Evolutionary conservation across 345 rosid species (phyloP).

Genomic region (Bruguiera sexangula): DNA sequence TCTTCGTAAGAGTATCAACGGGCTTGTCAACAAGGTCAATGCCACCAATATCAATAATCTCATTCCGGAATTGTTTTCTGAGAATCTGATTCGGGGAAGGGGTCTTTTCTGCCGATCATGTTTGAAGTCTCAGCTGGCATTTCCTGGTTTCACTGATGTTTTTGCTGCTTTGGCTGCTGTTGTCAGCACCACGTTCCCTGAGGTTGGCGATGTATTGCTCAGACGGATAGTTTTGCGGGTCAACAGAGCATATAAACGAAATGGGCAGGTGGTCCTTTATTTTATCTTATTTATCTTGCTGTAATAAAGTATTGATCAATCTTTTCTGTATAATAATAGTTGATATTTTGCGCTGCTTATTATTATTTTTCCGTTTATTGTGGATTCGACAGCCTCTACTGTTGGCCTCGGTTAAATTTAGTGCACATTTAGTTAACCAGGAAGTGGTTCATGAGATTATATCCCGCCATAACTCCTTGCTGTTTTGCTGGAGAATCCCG

Average conservation of each 20-base stretch:
- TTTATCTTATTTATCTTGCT: not conserved
- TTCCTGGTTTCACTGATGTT: slow-evolving; percentile 83
- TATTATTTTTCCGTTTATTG: slow-evolving; percentile 1
- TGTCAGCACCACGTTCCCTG: slow-evolving; percentile 78
- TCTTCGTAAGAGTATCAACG: slow-evolving; percentile 85
- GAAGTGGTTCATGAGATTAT: slow-evolving; percentile 81
- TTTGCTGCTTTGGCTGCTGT: slow-evolving; percentile 85
- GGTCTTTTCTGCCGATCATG: slow-evolving; percentile 87
- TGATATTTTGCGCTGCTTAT: too few relatives aligned
- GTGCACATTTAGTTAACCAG: slow-evolving; percentile 91
- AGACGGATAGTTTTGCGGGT: slow-evolving; percentile 84
- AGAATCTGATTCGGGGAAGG: slow-evolving; percentile 82
- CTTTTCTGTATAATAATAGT: too few relatives aligned
- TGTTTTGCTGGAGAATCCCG: slow-evolving; percentile 67
- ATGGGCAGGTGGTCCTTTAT: slow-evolving; percentile 50
- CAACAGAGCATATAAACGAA: slow-evolving; percentile 86
- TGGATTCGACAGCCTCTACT: slow-evolving; percentile 62
- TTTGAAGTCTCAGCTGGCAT: slow-evolving; percentile 97
- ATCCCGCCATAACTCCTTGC: slow-evolving; percentile 75
- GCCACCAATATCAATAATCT: slow-evolving; percentile 80
- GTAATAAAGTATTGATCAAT: too few relatives aligned
- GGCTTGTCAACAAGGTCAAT: slow-evolving; percentile 82
- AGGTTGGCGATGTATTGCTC: slow-evolving; percentile 73
- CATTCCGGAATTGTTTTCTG: slow-evolving; percentile 76
- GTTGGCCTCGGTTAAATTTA: slow-evolving; percentile 88